Percentiles rank a stretch among this genome's conserved stretches.
Conservation (phyloP, 805 yeast genomes). For the Candida stauntonica region DNA sequence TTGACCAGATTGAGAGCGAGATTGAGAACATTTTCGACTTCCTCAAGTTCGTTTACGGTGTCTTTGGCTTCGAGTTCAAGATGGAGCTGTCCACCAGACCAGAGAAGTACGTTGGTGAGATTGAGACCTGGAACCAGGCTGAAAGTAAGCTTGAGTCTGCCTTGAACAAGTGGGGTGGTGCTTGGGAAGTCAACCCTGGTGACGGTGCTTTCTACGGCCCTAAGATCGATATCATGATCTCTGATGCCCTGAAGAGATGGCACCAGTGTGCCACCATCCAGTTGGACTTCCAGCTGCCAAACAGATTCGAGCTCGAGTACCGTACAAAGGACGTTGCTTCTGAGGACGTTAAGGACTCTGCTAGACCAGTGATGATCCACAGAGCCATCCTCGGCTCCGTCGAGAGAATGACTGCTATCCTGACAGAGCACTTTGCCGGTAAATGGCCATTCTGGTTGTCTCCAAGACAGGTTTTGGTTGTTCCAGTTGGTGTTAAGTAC, state of each 20-base stretch:
- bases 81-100: slow-evolving; percentile 98
- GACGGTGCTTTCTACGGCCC: slow-evolving; percentile 98
- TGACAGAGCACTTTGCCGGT: slow-evolving; percentile 97
- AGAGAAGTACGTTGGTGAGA: slow-evolving; percentile 90
- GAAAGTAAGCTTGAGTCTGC: slow-evolving; percentile 81
- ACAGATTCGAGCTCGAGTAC: slow-evolving; percentile 86
- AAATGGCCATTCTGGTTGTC: slow-evolving; percentile 99
- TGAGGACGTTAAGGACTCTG: slow-evolving; percentile 46
- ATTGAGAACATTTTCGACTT: slow-evolving; percentile 82
- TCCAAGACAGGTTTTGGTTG: slow-evolving; percentile 96
- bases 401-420: slow-evolving; percentile 98
- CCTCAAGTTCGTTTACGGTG: slow-evolving; percentile 79
- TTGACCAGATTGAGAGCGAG: slow-evolving; percentile 84
- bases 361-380: slow-evolving; percentile 98
- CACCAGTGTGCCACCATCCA: slow-evolving; percentile 99
- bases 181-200: slow-evolving; percentile 93
- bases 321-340: slow-evolving; percentile 56
- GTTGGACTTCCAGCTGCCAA: slow-evolving; percentile 96
- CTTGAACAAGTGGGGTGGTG: slow-evolving; percentile 77
- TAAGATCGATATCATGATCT: slow-evolving; percentile 92
- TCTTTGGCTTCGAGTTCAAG: slow-evolving; percentile 91
- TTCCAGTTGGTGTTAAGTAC: slow-evolving; percentile 95
- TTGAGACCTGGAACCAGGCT: slow-evolving; percentile 91
- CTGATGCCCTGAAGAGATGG: slow-evolving; percentile 94
- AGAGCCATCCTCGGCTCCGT: slow-evolving; percentile 98